Base-by-base conservation (phyloP, 2,329 filamentous ascomycete species). In the Cordyceps militaris region DNA sequence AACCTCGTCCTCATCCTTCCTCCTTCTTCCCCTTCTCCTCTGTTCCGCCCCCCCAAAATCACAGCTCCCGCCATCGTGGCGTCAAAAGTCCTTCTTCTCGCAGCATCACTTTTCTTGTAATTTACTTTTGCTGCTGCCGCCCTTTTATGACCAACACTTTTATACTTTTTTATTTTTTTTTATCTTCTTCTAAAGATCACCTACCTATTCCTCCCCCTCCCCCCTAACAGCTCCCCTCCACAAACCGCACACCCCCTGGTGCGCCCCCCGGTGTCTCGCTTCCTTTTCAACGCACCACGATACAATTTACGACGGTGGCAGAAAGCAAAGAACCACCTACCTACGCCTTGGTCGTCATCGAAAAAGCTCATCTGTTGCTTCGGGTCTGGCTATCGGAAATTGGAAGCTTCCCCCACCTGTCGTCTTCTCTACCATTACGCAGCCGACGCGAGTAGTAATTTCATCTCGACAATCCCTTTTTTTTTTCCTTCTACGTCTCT, bases 21-120 rank as follows among this genome's bases (percentile, higher is more conserved):
- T 26, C 32, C 23, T 14, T 13, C 16, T 24, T 14, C 21, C 14
- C 28, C 16, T 49, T 19, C 24, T 47, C 44, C 30, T 51, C 34
- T n/a, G 1, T 36, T 24, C 47, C 19, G 16, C 21, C 21, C 48
- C 49, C 34, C 30, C 36, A 38, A 23, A 34, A 32, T 24, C 3
- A n/a, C 34, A 38, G 34, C 38, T 32, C 23, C 52, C 52, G 52
- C 43, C 52, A 55, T 55, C 42, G 21, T 55, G 51, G 51, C 51
- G 51, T 26, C 51, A 54, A 54, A 54, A 44, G 51, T 55, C 40
- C 40, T 54, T 54, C 14, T 36, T 44, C 52, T 46, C 14, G 42
- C 52, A 55, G 40, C 52, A 46, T 55, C 52, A 46, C 21, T 55
- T 47, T 38, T 54, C 26, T 26, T 55, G 52, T 55, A 55, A 55